These are phyloP conservation scores for Esteya vermicola DNA, from an alignment of 2,329 filamentous ascomycete species.

Conservation along the genomic window DNA sequence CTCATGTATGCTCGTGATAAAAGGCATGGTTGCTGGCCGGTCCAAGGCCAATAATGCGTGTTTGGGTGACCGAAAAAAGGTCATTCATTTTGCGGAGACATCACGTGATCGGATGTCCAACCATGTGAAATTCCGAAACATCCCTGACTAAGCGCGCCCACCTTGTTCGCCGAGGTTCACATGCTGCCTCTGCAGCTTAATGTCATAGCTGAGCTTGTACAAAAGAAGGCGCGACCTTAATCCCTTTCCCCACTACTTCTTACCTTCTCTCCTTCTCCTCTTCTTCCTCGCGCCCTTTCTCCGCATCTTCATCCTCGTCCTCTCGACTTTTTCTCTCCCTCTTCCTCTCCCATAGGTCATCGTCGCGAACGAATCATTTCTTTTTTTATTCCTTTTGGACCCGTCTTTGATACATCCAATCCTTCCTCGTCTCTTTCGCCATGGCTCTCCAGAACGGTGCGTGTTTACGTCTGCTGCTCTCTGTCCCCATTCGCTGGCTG, in stretches of 20 bases:
- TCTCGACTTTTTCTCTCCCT: neutral
- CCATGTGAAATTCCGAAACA: neutral
- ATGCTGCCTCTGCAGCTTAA: too few relatives aligned
- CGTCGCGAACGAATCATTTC: too few relatives aligned
- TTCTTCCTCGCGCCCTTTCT: neutral
- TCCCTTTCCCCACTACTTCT: neutral
- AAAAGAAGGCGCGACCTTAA: too few relatives aligned
- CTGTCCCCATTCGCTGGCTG: neutral
- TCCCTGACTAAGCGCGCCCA: too few relatives aligned
- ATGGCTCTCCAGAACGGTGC: slow-evolving; percentile 10
- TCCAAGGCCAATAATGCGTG: too few relatives aligned
- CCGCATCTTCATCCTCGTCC: neutral
- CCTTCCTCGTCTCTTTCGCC: neutral
- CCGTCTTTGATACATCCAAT: neutral
- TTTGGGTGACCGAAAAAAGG: too few relatives aligned
- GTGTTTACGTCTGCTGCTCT: neutral
- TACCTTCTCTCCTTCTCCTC: neutral
- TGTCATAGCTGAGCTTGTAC: neutral
- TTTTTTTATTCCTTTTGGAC: neutral
- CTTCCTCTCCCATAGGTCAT: too few relatives aligned
- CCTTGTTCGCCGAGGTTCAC: slow-evolving; percentile 7
- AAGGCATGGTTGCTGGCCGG: slow-evolving; percentile 41
- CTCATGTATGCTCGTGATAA: slow-evolving; percentile 58
- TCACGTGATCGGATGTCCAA: neutral
- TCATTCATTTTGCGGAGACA: neutral